Percentiles rank a stretch among this genome's conserved stretches.
phyloP scores from a whole-genome alignment of 192 early-diverging fungal species.

The Lobosporangium transversale region DNA sequence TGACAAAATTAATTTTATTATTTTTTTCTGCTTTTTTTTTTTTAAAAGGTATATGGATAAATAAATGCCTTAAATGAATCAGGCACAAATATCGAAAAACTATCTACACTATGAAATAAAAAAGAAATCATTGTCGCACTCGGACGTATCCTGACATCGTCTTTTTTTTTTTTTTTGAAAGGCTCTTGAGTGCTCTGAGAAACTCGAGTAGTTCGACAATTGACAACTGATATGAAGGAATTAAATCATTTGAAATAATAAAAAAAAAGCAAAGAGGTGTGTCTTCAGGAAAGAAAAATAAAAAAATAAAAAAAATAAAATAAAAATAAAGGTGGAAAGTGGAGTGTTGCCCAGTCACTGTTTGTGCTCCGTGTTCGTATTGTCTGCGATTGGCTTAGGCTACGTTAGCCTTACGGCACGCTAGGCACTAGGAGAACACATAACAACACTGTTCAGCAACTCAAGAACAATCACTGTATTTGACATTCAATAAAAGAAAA shows the following conservation, averaged over 20 bases:
- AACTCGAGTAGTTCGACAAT: background rate
- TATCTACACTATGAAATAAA: slow-evolving; percentile 7
- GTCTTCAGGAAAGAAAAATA: slow-evolving; percentile 5
- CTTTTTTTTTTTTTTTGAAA: slow-evolving; percentile 5
- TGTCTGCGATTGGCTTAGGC: slow-evolving; percentile 28
- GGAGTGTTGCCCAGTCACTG: slow-evolving; percentile 19
- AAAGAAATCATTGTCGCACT: slow-evolving; percentile 8
- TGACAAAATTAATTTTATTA: slow-evolving; percentile 1
- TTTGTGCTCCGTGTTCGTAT: slow-evolving; percentile 32
- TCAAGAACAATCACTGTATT: slow-evolving; percentile 6
- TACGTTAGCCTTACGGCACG: slow-evolving; percentile 39
- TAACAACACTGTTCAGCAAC: slow-evolving; percentile 52
- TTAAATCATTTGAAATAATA: background rate
- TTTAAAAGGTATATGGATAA: background rate
- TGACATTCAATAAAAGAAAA: slow-evolving; percentile 4
- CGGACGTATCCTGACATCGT: slow-evolving; percentile 17
- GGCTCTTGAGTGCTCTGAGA: background rate
- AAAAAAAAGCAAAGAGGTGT: slow-evolving; percentile 1
- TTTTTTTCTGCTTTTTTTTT: slow-evolving; percentile 8
- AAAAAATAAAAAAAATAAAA: slow-evolving; percentile 9
- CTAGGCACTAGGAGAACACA: slow-evolving; percentile 49
- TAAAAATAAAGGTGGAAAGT: background rate
- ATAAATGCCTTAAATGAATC: background rate
- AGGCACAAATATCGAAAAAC: background rate
- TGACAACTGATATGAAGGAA: background rate